Percentiles rank a stretch among this genome's conserved stretches.
Conservation (phyloP, 148 eudicot genomes). For the Persicaria tinctoria region DNA sequence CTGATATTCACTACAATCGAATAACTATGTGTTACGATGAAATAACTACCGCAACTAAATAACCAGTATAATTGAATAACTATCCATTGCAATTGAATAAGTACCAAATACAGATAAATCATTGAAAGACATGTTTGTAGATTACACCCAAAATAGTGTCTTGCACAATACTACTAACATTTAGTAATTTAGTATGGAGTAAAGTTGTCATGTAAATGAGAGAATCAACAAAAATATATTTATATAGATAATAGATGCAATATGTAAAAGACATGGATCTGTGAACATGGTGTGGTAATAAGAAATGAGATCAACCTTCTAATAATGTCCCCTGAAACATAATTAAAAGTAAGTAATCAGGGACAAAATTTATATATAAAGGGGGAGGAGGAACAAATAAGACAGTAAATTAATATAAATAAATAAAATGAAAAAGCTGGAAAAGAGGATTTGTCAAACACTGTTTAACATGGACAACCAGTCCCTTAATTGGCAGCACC, state of each 20-base stretch:
- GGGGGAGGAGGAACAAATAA: background rate
- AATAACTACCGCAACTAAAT: too few species aligned
- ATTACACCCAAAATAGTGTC: too few species aligned
- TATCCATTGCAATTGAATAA: too few species aligned
- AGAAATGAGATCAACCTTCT: background rate
- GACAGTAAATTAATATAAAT: background rate
- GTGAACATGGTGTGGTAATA: background rate
- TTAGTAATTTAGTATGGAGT: too few species aligned
- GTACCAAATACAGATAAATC: too few species aligned
- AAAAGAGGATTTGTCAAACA: background rate
- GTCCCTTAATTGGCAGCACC: background rate
- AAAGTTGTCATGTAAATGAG: too few species aligned
- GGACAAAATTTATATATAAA: background rate
- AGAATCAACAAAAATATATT: too few species aligned
- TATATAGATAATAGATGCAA: background rate
- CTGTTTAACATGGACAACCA: constrained; percentile 2
- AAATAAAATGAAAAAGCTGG: background rate
- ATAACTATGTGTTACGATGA: too few species aligned
- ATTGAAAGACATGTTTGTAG: too few species aligned
- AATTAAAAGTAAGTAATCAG: background rate
- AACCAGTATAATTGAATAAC: too few species aligned
- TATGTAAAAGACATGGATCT: background rate
- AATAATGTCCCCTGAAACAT: background rate
- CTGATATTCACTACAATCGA: too few species aligned
- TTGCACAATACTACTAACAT: too few species aligned